These are phyloP conservation scores for Penicillium argentinense DNA, from an alignment of 495 filamentous ascomycete genomes.

Conservation along the genomic window DNA sequence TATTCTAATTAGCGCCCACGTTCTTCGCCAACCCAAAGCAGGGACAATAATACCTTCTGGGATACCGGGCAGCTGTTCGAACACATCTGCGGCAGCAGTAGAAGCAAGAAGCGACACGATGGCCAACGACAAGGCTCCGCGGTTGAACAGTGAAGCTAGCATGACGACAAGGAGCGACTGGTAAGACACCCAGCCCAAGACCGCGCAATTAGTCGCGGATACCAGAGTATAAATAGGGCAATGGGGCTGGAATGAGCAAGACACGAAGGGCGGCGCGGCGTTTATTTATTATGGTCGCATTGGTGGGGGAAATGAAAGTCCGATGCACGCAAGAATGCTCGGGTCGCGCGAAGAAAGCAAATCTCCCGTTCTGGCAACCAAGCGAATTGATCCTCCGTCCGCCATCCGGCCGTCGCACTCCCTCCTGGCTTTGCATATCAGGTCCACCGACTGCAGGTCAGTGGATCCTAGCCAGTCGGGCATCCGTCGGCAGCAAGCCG, in stretches of 20 bases:
- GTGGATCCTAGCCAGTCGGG: constrained; percentile 14
- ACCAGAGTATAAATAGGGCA: constrained; percentile 17
- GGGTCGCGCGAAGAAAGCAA: background rate
- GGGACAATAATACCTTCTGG: constrained; percentile 35
- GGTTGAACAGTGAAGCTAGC: constrained; percentile 28
- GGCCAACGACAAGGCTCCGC: constrained; percentile 40
- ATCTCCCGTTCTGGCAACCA: background rate
- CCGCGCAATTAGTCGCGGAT: background rate
- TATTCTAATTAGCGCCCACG: constrained; percentile 1
- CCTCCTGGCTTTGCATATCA: constrained; percentile 14
- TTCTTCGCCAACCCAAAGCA: too few species aligned
- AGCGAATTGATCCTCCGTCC: background rate
- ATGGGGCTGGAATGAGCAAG: constrained; percentile 7
- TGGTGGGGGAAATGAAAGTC: constrained; percentile 16
- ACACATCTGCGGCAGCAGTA: constrained; percentile 33
- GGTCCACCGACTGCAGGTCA: constrained; percentile 10
- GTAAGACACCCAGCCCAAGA: background rate
- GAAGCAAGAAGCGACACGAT: constrained; percentile 41
- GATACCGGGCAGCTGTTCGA: constrained; percentile 36
- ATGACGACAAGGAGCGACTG: constrained; percentile 20
- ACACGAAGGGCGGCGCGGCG: constrained; percentile 5
- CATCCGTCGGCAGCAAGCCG: constrained; percentile 13
- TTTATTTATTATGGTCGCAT: constrained; percentile 31
- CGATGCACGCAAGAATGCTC: constrained; percentile 10
- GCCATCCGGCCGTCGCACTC: background rate